A percentile compares a stretch with the other conserved stretches of the same genome.
Conservation (phyloP, 2,329 filamentous ascomycete genomes). For the Neocucurbitaria cava region DNA sequence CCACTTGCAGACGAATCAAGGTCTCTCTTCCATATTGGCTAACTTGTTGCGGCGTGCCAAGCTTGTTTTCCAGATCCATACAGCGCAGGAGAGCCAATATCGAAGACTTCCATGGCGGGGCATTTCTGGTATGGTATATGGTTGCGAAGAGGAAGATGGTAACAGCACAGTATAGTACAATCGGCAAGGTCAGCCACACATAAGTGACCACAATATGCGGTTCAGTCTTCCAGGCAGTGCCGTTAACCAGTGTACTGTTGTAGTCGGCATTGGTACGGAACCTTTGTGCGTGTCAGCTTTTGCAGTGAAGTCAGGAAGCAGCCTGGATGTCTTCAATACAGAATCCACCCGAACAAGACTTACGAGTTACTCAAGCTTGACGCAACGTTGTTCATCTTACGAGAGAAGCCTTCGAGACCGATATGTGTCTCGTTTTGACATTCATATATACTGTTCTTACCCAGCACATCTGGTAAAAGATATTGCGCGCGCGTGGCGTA, state of each 20-base stretch:
- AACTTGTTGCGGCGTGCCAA: not conserved
- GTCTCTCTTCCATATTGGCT: slow-evolving; percentile 2
- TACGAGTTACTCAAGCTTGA: slow-evolving; percentile 8
- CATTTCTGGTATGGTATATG: slow-evolving; percentile 1
- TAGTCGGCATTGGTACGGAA: not conserved
- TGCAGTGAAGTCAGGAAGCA: too few species aligned
- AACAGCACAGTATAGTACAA: not conserved
- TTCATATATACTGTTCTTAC: not conserved
- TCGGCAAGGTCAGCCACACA: slow-evolving; percentile 1
- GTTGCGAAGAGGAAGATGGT: slow-evolving; percentile 11
- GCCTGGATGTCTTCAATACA: not conserved
- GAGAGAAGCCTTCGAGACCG: slow-evolving; percentile 5
- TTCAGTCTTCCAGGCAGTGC: slow-evolving; percentile 4
- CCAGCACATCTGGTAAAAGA: not conserved
- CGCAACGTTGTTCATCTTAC: slow-evolving; percentile 5
- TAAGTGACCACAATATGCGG: slow-evolving; percentile 4
- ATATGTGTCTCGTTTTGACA: not conserved
- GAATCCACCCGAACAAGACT: not conserved
- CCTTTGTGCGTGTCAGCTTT: not conserved
- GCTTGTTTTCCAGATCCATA: slow-evolving; percentile 1
- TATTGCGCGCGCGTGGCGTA: not conserved
- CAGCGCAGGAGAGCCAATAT: slow-evolving; percentile 1
- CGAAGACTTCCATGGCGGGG: slow-evolving; percentile 11
- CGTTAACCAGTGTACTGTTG: not conserved
- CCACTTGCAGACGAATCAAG: not conserved